Percentiles rank a stretch among this genome's conserved stretches.
Conservation (phyloP, 108 stramenopile genomes). For the Chaetoceros tenuissimus region DNA sequence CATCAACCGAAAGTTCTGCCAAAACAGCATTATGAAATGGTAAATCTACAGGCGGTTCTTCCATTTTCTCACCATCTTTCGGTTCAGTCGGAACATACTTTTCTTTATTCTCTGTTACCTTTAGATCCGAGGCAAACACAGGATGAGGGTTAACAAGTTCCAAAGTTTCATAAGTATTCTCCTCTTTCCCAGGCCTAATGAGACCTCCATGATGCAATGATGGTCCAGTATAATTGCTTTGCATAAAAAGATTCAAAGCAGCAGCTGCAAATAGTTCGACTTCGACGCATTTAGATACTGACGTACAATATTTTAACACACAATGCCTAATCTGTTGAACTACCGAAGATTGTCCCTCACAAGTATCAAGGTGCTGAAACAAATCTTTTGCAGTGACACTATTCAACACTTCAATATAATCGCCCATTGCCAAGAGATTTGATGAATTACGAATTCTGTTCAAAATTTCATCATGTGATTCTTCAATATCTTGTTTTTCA, state of each 20-base stretch:
- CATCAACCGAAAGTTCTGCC: slow-evolving; percentile 55
- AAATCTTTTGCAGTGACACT: slow-evolving; percentile 22
- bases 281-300: slow-evolving; percentile 31
- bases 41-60: not conserved
- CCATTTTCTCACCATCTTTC: slow-evolving; percentile 1
- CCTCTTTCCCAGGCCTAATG: slow-evolving; percentile 15
- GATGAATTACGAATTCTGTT: slow-evolving; percentile 12
- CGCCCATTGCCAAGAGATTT: slow-evolving; percentile 27
- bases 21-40: slow-evolving; percentile 60
- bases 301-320: slow-evolving; percentile 17
- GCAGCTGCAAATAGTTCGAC: slow-evolving; percentile 60
- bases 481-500: not conserved
- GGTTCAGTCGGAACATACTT: slow-evolving; percentile 4
- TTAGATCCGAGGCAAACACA: slow-evolving; percentile 28
- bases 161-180: slow-evolving; percentile 12
- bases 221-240: slow-evolving; percentile 81
- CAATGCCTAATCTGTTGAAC: slow-evolving; percentile 28
- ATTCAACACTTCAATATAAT: slow-evolving; percentile 43
- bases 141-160: slow-evolving; percentile 58
- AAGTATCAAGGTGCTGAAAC: slow-evolving; percentile 11
- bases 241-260: slow-evolving; percentile 74
- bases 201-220: slow-evolving; percentile 29
- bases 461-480: slow-evolving; percentile 1
- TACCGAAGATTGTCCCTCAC: slow-evolving; percentile 7
- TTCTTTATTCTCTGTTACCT: slow-evolving; percentile 6